phyloP scores from a whole-genome alignment of 2,329 filamentous ascomycete genomes.

The Neopestalotiopsis clavispora region DNA sequence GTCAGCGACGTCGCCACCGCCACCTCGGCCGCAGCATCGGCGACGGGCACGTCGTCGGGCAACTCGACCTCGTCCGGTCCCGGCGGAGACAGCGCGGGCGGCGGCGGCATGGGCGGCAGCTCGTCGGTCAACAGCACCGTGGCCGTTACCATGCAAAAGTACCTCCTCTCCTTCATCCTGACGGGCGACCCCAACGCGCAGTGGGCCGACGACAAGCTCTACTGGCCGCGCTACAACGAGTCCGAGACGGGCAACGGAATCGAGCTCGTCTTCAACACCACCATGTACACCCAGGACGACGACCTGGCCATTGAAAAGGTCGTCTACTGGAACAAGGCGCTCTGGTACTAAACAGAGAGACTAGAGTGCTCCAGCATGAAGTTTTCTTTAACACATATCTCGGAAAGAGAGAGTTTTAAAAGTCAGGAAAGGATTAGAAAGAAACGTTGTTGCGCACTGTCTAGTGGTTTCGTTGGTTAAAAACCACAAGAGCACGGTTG shows the following conservation, averaged over 20 bases:
- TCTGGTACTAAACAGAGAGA: constrained; percentile 33
- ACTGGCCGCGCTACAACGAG: constrained; percentile 38
- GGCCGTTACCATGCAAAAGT: constrained; percentile 36
- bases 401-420: too few relatives aligned
- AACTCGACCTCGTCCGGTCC: constrained; percentile 8
- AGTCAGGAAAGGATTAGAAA: too few relatives aligned
- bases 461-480: too few relatives aligned
- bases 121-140: constrained; percentile 31
- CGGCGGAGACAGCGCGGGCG: constrained; percentile 13
- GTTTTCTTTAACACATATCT: too few relatives aligned
- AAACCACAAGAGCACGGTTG: too few relatives aligned
- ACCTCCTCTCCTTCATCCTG: constrained; percentile 34
- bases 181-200: constrained; percentile 34
- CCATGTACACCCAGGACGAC: constrained; percentile 34
- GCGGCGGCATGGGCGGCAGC: constrained; percentile 25
- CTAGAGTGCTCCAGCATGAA: neutral
- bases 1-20: constrained; percentile 20
- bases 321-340: constrained; percentile 38
- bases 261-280: constrained; percentile 38
- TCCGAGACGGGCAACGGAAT: constrained; percentile 20
- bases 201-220: constrained; percentile 38
- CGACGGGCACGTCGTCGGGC: constrained; percentile 3
- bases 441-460: too few relatives aligned
- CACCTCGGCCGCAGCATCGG: neutral
- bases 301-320: constrained; percentile 34